Evolutionary conservation across 345 rosid genomes (phyloP), one percentile per base, ranked within the genome.

Genomic region (Syzygium grande): DNA sequence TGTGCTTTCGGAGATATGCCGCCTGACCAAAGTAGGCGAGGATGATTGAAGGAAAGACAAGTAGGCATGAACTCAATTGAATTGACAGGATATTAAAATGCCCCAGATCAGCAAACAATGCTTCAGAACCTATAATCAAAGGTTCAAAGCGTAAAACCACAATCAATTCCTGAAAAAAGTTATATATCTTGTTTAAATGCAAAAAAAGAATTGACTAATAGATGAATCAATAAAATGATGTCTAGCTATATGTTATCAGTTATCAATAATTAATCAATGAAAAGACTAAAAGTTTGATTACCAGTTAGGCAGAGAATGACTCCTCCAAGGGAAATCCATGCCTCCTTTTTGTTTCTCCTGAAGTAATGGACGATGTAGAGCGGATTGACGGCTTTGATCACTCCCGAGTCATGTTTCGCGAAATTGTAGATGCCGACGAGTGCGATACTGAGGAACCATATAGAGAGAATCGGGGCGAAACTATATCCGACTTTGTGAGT

Each of bases 51-150:
- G 94, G 92, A 46, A 89, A 49, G 12, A 92, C 88, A 4, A 92
- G 53, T 12, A 11, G 1, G 41, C 92, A 89, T 4, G 89, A 41
- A 86, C 94, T 91, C 17, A 92, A 19, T 51, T 86, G 92, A 54
- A 92, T 88, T 2, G 94, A 87, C 6, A 88, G 89, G 11, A 91
- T 56, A 5, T 87, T 84, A 88, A 92, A 92, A 59, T 91, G 92
- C 1, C 92, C 92, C 85, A 91, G 58, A 90, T 92, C 92, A 29
- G 92, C 94, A 87, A 92, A 92, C 86, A 92, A 53, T 4, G 94
- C 92, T 90, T 92, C 92, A 10, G 92, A 85, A 63, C 93, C 93
- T 89, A 55, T 54, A 53, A 54, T 38, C 15, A 51, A 0, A 46
- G 34, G 30, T 8, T 59, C 30, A 49, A 65, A 65, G 19, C 78